Base-by-base conservation (phyloP, 768 basidiomycete genomes). In the Lanmaoa rubissima region DNA sequence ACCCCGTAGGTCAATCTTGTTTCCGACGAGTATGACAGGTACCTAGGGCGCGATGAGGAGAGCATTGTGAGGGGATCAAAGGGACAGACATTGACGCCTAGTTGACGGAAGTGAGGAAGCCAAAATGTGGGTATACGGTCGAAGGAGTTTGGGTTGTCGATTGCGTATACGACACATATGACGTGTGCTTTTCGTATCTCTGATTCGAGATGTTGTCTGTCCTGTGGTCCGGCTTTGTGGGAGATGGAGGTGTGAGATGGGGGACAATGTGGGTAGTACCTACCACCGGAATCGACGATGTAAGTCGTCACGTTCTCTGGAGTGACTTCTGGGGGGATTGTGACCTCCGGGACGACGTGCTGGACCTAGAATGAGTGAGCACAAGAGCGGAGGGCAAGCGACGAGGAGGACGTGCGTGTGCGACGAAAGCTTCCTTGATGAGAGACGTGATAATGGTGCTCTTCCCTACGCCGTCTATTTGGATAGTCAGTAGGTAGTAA, bases 151-250 rank as follows among this genome's bases (percentile, higher is more conserved):
- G 96, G 90, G 70, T 95, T 93, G 78, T 98, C 94, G 67, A 98
- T 94, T 34, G 92, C 87, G 72, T 98, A 98, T 44, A 99, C 96
- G 57, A 99, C 88, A 69, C 93, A 96, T 61, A 98, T 98, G 68
- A 97, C 96, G 77, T 99, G 95, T 12, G 96, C 95, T 72, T 97
- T 94, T 50, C 94, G 86, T 57, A 98, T 91, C 80, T 98, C 95
- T 21, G 90, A 87, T 69, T 98, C 92, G 48, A 99, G 85, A 73
- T 96, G 93, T 14, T 81, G 78, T 48, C 88, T 84, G 70, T 98
- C 95, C 58, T 90, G 84, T 17, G 89, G 87, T 34, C 90, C 85
- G 55, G 92, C 95, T 98, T 63, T 21, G 35, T 57, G 56, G 54
- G 49, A 51, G 43, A 49, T 55, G 51, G 48, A 54, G 59, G 57